Evolutionary conservation across 2,329 filamentous ascomycete species (phyloP), one percentile per base, ranked within the genome.

Genomic region (Apiospora phragmitis): DNA sequence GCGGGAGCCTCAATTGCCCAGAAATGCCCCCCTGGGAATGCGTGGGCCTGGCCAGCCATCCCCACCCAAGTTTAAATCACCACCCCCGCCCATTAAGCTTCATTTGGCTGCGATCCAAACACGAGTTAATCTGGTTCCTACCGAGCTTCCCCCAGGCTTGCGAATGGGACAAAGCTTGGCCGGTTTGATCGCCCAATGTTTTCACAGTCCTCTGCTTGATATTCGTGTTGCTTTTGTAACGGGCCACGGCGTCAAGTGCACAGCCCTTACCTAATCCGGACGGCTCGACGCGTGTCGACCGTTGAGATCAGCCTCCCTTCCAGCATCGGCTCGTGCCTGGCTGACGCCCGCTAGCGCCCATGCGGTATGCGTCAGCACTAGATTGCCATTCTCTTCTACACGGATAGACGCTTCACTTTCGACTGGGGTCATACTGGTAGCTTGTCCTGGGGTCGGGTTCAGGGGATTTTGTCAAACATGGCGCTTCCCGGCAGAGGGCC

Each of bases 1-100:
- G 55, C 32, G 45, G 45, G 42, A 35, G 62, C 72, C 70, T 70
- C 71, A 62, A 71, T 65, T 38, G 47, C 26, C 18, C 67, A 35
- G 55, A 55, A 62, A n/a, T n/a, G n/a, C 14, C 62, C 59, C 43
- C 70, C 45, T 47, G 72, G 72, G 73, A 75, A 74, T 73, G 70
- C 55, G 32, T 38, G 29, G 55, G 70, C 55, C 21, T 38, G 29
- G 55, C 32, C 38, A 69, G 47, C 67, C 70, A n/a, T n/a, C n/a
- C 59, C 67, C 62, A 71, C 70, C 47, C 68, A 68, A 71, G 55
- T 29, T 29, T 62, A 62, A 62, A 62, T 67, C 41, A 11, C 43
- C 18, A 21, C 29, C 49, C 49, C 51, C 47, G 29, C 47, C 49
- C 35, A 45, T 49, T 66, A 71, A 71, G 55, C 70, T 71, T 62